A percentile compares a stretch with the other conserved stretches of the same genome.
These are phyloP conservation scores for Penicillium soppii DNA, from an alignment of 495 filamentous ascomycete species.

Conservation along the genomic window DNA sequence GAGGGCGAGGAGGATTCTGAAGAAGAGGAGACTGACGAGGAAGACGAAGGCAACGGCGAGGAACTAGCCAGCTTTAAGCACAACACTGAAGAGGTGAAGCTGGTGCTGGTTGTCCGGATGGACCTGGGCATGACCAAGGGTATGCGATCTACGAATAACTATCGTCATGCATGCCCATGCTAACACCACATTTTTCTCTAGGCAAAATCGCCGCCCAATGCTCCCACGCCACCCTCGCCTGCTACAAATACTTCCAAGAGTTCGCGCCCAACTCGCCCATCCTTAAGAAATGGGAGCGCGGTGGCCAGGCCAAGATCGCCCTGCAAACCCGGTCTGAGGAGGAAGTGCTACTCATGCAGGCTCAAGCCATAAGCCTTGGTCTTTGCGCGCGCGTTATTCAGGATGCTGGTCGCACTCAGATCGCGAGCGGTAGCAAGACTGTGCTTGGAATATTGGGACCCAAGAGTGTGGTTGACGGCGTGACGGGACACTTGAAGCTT, in stretches of 20 bases:
- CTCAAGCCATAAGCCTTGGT: constrained; percentile 76
- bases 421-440: constrained; percentile 86
- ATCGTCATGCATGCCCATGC: not conserved
- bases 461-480: constrained; percentile 78
- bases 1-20: constrained; percentile 32
- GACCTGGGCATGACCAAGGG: constrained; percentile 97
- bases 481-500: constrained; percentile 87
- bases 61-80: constrained; percentile 47
- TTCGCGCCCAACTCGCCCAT: constrained; percentile 58
- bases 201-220: constrained; percentile 98
- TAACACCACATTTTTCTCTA: constrained; percentile 28
- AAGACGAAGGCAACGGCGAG: constrained; percentile 39
- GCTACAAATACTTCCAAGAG: constrained; percentile 81
- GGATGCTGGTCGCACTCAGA: constrained; percentile 97
- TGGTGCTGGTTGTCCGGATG: constrained; percentile 87
- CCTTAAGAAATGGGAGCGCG: constrained; percentile 79
- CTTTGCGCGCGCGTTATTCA: constrained; percentile 84
- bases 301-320: constrained; percentile 89
- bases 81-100: constrained; percentile 80
- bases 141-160: constrained; percentile 38
- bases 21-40: constrained; percentile 36
- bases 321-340: constrained; percentile 81
- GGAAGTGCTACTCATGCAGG: constrained; percentile 73
- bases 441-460: constrained; percentile 90
- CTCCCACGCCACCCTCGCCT: constrained; percentile 93